Evolutionary conservation across 1,284 basidiomycete genomes (phyloP).

Genomic region (Moesziomyces parantarcticus): DNA sequence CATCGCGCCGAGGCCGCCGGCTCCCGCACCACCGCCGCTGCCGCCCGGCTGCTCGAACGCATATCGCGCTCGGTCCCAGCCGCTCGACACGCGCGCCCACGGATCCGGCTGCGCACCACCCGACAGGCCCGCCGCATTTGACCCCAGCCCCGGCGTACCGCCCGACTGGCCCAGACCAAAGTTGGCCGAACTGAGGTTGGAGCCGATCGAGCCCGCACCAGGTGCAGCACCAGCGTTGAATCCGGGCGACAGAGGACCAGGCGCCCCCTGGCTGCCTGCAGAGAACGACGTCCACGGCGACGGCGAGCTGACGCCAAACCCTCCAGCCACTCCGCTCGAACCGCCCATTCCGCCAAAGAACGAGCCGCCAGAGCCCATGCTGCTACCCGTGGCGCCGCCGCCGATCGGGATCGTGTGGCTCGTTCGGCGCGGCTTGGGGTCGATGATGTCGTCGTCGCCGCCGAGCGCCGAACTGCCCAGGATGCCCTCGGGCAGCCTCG

Average conservation of each 20-base stretch:
- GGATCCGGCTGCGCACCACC: constrained; percentile 40
- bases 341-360: constrained; percentile 39
- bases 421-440: constrained; percentile 59
- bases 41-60: constrained; percentile 62
- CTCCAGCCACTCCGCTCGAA: constrained; percentile 31
- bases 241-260: constrained; percentile 38
- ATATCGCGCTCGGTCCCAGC: constrained; percentile 64
- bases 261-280: constrained; percentile 30
- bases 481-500: constrained; percentile 57
- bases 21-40: constrained; percentile 9
- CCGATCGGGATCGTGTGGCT: constrained; percentile 55
- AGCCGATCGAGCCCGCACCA: constrained; percentile 36
- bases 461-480: constrained; percentile 66
- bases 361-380: constrained; percentile 28
- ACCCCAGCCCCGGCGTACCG: constrained; percentile 20
- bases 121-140: constrained; percentile 20
- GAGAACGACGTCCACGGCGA: constrained; percentile 52
- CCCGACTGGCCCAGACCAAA: constrained; percentile 26
- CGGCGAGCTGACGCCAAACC: constrained; percentile 39
- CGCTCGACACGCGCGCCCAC: constrained; percentile 41
- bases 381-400: constrained; percentile 34
- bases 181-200: constrained; percentile 15
- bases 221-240: constrained; percentile 24
- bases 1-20: constrained; percentile 16
- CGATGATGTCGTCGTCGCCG: constrained; percentile 66